Conservation (phyloP, 257 asterid species). For the Solanum pinnatisectum region DNA sequence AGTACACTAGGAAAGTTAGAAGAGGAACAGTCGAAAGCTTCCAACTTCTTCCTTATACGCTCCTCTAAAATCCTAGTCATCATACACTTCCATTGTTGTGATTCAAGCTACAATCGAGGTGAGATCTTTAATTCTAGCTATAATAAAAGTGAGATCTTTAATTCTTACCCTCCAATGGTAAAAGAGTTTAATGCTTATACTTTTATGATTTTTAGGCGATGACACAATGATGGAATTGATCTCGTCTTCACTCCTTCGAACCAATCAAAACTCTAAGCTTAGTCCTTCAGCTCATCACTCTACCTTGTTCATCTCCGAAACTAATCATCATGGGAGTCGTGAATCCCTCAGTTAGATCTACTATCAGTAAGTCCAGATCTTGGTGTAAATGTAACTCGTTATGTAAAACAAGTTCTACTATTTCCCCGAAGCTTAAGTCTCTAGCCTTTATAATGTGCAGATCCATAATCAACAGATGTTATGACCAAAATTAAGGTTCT, state of each 20-base stretch:
- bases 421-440: no score
- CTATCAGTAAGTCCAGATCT: not conserved
- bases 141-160: no score
- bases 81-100: not conserved
- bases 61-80: no score
- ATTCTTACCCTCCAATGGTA: no score
- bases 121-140: not conserved
- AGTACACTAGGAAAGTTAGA: no score
- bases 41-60: no score
- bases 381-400: not conserved
- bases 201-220: not conserved
- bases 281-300: no score
- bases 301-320: not conserved
- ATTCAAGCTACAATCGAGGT: no score
- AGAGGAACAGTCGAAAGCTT: no score
- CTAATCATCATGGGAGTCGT: not conserved
- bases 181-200: no score
- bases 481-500: not conserved
- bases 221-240: not conserved
- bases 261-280: not conserved
- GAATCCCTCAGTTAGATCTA: not conserved
- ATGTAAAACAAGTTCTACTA: not conserved
- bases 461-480: not conserved
- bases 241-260: not conserved
- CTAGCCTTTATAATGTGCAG: not conserved